Evolutionary conservation across 225 moss, liverwort and hornwort species (phyloP).

Genomic region (Physcomitrellopsis africana): DNA sequence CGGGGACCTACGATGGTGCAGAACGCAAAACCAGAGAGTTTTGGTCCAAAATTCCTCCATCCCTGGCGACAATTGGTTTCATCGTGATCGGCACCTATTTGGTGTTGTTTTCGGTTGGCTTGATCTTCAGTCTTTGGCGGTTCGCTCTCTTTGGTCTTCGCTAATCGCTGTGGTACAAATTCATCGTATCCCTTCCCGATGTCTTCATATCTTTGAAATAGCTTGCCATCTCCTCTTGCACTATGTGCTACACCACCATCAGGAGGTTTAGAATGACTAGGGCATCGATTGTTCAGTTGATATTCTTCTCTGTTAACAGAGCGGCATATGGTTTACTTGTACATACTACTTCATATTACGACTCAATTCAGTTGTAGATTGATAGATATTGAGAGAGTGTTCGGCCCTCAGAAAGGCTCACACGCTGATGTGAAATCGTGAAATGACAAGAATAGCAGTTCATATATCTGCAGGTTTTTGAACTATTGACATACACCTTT

Average conservation of each 20-base stretch:
- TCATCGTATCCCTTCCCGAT: too few relatives aligned
- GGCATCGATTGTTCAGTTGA: background rate
- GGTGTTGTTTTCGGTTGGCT: slow-evolving; percentile 28
- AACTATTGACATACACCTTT: too few relatives aligned
- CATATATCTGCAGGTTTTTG: background rate
- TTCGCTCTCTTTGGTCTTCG: slow-evolving; percentile 49
- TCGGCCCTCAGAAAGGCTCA: background rate
- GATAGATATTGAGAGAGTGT: background rate
- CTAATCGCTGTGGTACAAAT: background rate
- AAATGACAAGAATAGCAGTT: background rate
- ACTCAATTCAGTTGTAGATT: too few relatives aligned
- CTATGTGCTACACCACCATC: background rate
- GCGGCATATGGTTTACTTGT: too few relatives aligned
- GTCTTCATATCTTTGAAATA: background rate
- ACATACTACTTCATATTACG: too few relatives aligned
- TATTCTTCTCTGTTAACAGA: too few relatives aligned
- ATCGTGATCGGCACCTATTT: slow-evolving; percentile 15
- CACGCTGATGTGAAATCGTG: background rate
- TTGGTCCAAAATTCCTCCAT: background rate
- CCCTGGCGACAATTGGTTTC: background rate
- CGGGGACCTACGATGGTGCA: slow-evolving; percentile 32
- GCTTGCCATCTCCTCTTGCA: background rate
- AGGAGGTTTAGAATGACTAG: background rate
- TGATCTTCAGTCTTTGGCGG: slow-evolving; percentile 46
- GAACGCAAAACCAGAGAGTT: slow-evolving; percentile 1